Conservation (phyloP, 2,329 filamentous ascomycete genomes). For the Aspergillus fructus region DNA sequence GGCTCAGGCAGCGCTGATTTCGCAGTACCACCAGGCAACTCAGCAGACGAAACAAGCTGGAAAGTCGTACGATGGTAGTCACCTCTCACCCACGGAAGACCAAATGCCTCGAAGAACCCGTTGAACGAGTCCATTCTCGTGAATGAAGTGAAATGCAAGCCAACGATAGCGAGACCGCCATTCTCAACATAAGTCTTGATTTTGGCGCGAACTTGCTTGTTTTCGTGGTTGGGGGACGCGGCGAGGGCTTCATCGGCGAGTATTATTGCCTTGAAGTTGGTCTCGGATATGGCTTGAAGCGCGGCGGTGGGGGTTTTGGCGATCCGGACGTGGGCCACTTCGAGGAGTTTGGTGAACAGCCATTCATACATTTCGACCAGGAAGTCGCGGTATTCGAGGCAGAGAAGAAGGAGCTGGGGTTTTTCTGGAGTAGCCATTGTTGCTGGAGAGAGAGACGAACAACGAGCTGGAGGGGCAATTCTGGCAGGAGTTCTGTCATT, state of each 20-base stretch:
- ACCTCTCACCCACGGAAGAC: slow-evolving; percentile 12
- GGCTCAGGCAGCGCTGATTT: slow-evolving; percentile 16
- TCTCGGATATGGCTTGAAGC: neutral
- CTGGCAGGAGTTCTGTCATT: too few species aligned
- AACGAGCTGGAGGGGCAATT: too few species aligned
- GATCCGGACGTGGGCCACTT: neutral
- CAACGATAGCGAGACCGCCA: slow-evolving; percentile 7
- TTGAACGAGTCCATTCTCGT: too few species aligned
- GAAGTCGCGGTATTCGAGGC: slow-evolving; percentile 2
- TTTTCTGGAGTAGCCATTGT: too few species aligned
- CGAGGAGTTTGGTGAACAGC: neutral
- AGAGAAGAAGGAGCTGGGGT: slow-evolving; percentile 12
- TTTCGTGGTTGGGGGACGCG: neutral
- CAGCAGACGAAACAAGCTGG: slow-evolving; percentile 1
- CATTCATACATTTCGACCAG: slow-evolving; percentile 2
- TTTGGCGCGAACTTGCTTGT: neutral
- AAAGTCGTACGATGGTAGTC: slow-evolving; percentile 9
- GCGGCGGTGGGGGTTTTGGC: slow-evolving; percentile 1
- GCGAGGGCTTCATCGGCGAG: slow-evolving; percentile 13
- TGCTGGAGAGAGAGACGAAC: too few species aligned
- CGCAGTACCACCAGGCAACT: slow-evolving; percentile 1
- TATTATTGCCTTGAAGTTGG: slow-evolving; percentile 7
- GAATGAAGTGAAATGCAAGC: neutral
- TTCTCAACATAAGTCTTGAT: neutral
- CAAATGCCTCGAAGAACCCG: slow-evolving; percentile 8